Evolutionary conservation across 2,329 filamentous ascomycete species (phyloP).

Genomic region (Neoarthrinium moseri): DNA sequence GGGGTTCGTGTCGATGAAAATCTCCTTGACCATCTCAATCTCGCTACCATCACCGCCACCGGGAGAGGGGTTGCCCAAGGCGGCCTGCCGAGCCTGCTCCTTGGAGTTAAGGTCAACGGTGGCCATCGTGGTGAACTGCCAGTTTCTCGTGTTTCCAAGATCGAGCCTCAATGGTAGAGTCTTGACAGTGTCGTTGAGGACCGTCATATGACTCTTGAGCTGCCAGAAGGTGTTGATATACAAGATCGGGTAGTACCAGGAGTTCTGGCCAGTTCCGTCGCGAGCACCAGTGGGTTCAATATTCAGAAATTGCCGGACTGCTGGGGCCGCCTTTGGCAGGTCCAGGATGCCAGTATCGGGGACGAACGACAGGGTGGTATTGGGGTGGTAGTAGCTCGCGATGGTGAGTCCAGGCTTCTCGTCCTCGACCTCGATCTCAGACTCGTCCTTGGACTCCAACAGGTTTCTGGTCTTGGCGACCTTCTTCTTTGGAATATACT

Average conservation of each 20-base stretch:
- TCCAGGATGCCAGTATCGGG: slow-evolving; percentile 73
- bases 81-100: slow-evolving; percentile 75
- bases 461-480: slow-evolving; percentile 83
- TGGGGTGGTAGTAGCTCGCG: slow-evolving; percentile 90
- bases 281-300: slow-evolving; percentile 79
- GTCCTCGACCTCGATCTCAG: slow-evolving; percentile 47
- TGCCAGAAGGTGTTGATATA: slow-evolving; percentile 99
- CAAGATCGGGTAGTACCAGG: slow-evolving; percentile 89
- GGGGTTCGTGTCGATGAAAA: slow-evolving; percentile 90
- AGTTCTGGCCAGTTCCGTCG: slow-evolving; percentile 80
- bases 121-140: slow-evolving; percentile 87
- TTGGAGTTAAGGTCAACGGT: slow-evolving; percentile 87
- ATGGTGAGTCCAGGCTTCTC: slow-evolving; percentile 66
- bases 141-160: slow-evolving; percentile 76
- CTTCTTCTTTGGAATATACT: slow-evolving; percentile 91
- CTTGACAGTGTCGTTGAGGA: slow-evolving; percentile 86
- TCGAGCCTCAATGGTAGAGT: slow-evolving; percentile 80
- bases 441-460: slow-evolving; percentile 56
- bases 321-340: slow-evolving; percentile 67
- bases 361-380: slow-evolving; percentile 85
- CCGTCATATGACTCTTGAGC: slow-evolving; percentile 83
- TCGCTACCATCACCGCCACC: slow-evolving; percentile 87
- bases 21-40: slow-evolving; percentile 96
- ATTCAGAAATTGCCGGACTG: slow-evolving; percentile 73
- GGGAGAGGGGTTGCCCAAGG: slow-evolving; percentile 67